Percentiles rank a stretch among this genome's conserved stretches.
Evolutionary conservation across 225 moss, liverwort and hornwort species (phyloP).

Genomic region (Physcomitrium patens): DNA sequence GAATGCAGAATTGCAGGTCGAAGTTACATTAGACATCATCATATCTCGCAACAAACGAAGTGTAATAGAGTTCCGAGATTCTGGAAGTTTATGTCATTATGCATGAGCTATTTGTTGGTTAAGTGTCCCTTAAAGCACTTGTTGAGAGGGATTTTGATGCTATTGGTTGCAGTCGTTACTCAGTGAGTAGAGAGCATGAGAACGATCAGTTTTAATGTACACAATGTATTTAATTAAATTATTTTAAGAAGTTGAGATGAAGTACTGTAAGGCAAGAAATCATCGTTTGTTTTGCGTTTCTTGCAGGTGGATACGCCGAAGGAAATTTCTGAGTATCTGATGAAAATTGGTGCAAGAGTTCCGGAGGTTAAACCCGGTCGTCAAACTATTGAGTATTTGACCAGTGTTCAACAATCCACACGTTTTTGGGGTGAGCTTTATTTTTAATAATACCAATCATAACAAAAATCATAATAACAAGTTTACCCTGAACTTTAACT

Average conservation of each 20-base stretch:
- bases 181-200: conserved; percentile 8
- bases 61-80: not conserved
- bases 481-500: too few species aligned
- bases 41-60: not conserved
- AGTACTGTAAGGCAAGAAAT: conserved; percentile 1
- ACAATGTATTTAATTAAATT: not conserved
- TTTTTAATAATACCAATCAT: too few species aligned
- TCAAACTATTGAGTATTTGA: conserved; percentile 89
- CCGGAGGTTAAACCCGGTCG: conserved; percentile 90
- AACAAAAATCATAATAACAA: too few species aligned
- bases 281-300: conserved; percentile 20
- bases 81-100: not conserved
- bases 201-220: not conserved
- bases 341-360: conserved; percentile 98
- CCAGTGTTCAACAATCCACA: conserved; percentile 89
- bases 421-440: conserved; percentile 79
- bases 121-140: not conserved
- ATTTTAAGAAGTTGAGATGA: conserved; percentile 12
- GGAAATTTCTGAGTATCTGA: conserved; percentile 96
- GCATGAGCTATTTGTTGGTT: not conserved
- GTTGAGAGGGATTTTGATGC: conserved; percentile 17
- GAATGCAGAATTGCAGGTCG: conserved; percentile 8
- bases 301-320: conserved; percentile 95
- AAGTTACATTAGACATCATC: not conserved
- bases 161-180: conserved; percentile 12